Base-by-base conservation (phyloP, 129 eudicot genomes). In the Tagetes patula region DNA sequence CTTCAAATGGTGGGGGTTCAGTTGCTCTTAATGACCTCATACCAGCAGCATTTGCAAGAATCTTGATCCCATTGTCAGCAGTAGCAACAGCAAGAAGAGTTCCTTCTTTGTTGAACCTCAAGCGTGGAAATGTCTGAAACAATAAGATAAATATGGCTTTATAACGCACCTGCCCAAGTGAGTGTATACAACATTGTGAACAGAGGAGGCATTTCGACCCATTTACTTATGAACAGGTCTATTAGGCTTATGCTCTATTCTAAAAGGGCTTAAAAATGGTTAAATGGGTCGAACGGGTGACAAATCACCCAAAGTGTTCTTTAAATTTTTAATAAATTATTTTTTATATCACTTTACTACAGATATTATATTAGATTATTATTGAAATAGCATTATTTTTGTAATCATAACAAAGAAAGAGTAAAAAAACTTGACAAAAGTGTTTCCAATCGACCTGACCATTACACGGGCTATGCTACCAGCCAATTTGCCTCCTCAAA, bases 91-190 rank as follows among this genome's bases (percentile, higher is more conserved):
- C 96, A 60, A 92, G 96, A 75, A 92, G 94, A 73, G 82, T 89
- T 46, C 98, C 98, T 68, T 89, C 98, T 79, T 89, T 92, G 83
- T 85, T 92, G 75, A 92, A 92, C 74, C 91, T 89, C 87, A 92
- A 64, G 49, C 95, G 94, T 58, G 98, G 98, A 52, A 87, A 84
- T 75, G 67, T 82, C 98, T 92, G 82, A 72, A 75, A 46, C 2
- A 82, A 48, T 52, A 8, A 55, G 20, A 31, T 71, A 64, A 56
- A 50, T 56, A 54, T 47, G 31, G 50, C 64, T 40, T 64, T 39
- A 41, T 33, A 27, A 50, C 54, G 47, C 54, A 38, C 3, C 34
- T 64, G 33, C 48, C 53, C 41, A 70, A 48, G 69, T 8, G 45
- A 20, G 53, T 12, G 63, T 38, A 55, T 56, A 41, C 67, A 40